Evolutionary conservation across 257 asterid species (phyloP), one percentile per base, ranked within the genome.

Genomic region (Solanum bulbocastanum): DNA sequence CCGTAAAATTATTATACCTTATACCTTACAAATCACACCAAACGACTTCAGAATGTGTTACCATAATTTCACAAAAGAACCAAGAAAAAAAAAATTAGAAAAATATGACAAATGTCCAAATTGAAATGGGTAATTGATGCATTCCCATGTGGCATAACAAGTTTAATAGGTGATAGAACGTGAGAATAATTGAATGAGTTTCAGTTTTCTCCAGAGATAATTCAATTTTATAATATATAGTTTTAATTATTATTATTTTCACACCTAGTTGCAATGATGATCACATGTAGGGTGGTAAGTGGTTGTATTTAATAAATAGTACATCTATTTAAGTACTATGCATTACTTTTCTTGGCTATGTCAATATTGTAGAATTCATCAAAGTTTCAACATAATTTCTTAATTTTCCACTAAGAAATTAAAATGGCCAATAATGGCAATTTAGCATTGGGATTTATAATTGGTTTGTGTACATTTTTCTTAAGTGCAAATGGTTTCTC

Each of bases 131-230:
- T 42, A 23, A 14, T 78, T 40, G 65, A 78, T 78, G 62, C 62
- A 78, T 40, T 42, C 84, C 86, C 86, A 83, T 83, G 86, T 84
- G 87, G 35, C 14, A 18, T 84, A 23, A 3, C 60, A 62, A 42
- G 37, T 75, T 42, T 73, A 36, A 37, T 44, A 49, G 69, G 49
- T 20, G 72, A 83, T 33, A 83, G 37, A 85, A 85, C 87, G 30
- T 85, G 87, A 78, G 87, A 65, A 85, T 85, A 85, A 85, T 85
- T 85, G 87, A 84, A 65, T 84, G 78, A 84, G 74, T 32, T 39
- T 16, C 44, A 30, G 60, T 46, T 60, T 84, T 65, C 79, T 60
- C 30, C 39, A 62, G 79, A 13, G 40, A 85, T 85, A 85, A 85
- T 27, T 85, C 3, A 84, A 60, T 60, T 85, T 25, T 65, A 62